Conservation (phyloP, 169 alveolate genomes). For the Babesia gibsoni region DNA sequence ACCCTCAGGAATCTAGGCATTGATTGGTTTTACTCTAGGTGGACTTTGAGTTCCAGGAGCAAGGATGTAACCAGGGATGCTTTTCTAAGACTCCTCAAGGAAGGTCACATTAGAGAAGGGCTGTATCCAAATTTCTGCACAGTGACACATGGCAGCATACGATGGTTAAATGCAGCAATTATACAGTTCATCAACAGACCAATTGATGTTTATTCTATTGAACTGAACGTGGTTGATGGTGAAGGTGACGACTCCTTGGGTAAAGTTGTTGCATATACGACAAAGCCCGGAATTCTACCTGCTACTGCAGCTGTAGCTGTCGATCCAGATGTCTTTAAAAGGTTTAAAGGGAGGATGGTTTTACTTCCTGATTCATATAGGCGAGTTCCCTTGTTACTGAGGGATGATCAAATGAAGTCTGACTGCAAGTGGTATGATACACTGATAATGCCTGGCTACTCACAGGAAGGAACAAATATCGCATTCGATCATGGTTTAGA, state of each 20-base stretch:
- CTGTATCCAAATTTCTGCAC: slow-evolving; percentile 31
- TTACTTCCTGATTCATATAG: slow-evolving; percentile 18
- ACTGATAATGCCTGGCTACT: slow-evolving; percentile 34
- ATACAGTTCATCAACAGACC: neutral
- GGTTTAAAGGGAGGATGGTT: slow-evolving; percentile 2
- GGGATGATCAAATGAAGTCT: neutral
- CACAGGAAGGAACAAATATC: neutral
- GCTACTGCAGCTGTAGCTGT: slow-evolving; percentile 51
- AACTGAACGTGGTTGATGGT: neutral
- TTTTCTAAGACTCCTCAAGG: slow-evolving; percentile 7
- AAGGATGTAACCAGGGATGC: slow-evolving; percentile 22
- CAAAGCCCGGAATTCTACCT: slow-evolving; percentile 12
- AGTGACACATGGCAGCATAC: neutral
- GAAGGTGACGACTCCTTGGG: neutral
- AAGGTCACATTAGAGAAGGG: slow-evolving; percentile 1
- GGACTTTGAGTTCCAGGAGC: slow-evolving; percentile 28
- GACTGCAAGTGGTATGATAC: neutral
- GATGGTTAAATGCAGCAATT: slow-evolving; percentile 19
- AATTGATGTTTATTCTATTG: neutral
- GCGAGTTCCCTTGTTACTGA: slow-evolving; percentile 17
- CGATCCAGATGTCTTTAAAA: neutral
- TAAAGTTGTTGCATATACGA: neutral
- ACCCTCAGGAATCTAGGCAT: slow-evolving; percentile 31
- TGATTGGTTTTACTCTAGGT: slow-evolving; percentile 33
- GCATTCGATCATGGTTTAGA: slow-evolving; percentile 16